Percentiles rank a stretch among this genome's conserved stretches.
These are phyloP conservation scores for Leptographium flavum DNA, from an alignment of 2,329 filamentous ascomycete species.

Conservation along the genomic window DNA sequence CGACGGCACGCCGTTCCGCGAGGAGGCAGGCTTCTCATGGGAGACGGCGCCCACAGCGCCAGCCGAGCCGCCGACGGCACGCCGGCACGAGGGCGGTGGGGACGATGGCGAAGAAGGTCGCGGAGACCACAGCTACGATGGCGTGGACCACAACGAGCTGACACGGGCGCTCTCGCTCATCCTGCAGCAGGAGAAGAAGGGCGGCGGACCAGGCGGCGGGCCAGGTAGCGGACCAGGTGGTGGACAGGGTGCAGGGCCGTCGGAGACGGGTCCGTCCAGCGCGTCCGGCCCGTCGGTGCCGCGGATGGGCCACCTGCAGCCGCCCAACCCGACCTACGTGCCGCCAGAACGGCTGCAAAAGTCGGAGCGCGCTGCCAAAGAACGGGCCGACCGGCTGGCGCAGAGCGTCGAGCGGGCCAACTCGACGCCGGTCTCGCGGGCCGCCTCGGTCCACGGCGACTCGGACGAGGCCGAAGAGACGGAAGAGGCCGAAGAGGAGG, in stretches of 20 bases:
- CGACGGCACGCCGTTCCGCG: constrained; percentile 1
- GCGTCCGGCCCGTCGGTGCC: neutral
- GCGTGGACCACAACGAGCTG: constrained; percentile 11
- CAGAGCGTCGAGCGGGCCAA: constrained; percentile 17
- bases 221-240: too few relatives aligned
- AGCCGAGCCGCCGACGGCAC: neutral
- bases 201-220: too few relatives aligned
- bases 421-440: constrained; percentile 16
- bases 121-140: constrained; percentile 2
- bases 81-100: neutral
- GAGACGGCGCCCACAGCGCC: neutral
- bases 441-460: constrained; percentile 14
- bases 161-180: constrained; percentile 9
- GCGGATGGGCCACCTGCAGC: neutral
- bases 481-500: neutral
- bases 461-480: constrained; percentile 3
- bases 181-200: constrained; percentile 5
- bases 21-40: neutral
- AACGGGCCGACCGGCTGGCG: constrained; percentile 21
- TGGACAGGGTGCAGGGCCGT: too few relatives aligned
- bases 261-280: too few relatives aligned
- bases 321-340: constrained; percentile 8
- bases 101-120: neutral
- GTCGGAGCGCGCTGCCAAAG: constrained; percentile 20
- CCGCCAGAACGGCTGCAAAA: constrained; percentile 9